Evolutionary conservation across 805 yeast genomes (phyloP).

Genomic region (Metschnikowia vanudenii): DNA sequence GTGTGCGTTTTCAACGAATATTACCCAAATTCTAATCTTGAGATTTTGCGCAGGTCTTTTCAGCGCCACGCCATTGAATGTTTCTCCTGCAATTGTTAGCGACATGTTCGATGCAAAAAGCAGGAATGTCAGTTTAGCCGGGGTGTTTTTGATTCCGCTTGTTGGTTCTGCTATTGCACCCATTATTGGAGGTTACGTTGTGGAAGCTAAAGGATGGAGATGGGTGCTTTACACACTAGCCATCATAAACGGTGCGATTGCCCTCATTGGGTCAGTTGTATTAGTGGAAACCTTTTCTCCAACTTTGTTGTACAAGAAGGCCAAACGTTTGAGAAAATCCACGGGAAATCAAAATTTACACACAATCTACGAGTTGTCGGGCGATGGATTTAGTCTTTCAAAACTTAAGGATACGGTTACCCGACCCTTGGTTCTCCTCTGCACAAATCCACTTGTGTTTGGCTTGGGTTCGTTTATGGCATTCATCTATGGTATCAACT

Average conservation of each 20-base stretch:
- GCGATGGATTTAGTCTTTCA: slow-evolving; percentile 26
- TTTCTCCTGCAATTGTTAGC: slow-evolving; percentile 39
- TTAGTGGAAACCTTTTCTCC: slow-evolving; percentile 40
- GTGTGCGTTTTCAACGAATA: slow-evolving; percentile 35
- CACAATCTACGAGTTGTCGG: slow-evolving; percentile 37
- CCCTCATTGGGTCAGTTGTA: slow-evolving; percentile 30
- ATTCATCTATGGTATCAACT: slow-evolving; percentile 40
- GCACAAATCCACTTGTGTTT: slow-evolving; percentile 39
- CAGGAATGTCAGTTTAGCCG: slow-evolving; percentile 36
- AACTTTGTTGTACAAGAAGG: slow-evolving; percentile 29
- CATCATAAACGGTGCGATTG: slow-evolving; percentile 36
- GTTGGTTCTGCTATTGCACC: slow-evolving; percentile 42
- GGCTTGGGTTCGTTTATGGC: slow-evolving; percentile 44
- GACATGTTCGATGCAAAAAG: slow-evolving; percentile 35
- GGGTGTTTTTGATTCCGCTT: slow-evolving; percentile 36
- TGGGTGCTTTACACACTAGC: slow-evolving; percentile 38
- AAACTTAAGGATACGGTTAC: slow-evolving; percentile 27
- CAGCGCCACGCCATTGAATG: slow-evolving; percentile 38
- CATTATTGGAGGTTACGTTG: slow-evolving; percentile 36
- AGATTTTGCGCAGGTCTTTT: slow-evolving; percentile 38
- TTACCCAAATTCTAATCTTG: slow-evolving; percentile 33
- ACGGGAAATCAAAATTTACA: slow-evolving; percentile 39
- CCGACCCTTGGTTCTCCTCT: slow-evolving; percentile 34
- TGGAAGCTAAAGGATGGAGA: slow-evolving; percentile 32
- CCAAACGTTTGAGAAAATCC: slow-evolving; percentile 27